phyloP scores from a whole-genome alignment of 2,329 filamentous ascomycete species.

The Alternaria ethzedia region DNA sequence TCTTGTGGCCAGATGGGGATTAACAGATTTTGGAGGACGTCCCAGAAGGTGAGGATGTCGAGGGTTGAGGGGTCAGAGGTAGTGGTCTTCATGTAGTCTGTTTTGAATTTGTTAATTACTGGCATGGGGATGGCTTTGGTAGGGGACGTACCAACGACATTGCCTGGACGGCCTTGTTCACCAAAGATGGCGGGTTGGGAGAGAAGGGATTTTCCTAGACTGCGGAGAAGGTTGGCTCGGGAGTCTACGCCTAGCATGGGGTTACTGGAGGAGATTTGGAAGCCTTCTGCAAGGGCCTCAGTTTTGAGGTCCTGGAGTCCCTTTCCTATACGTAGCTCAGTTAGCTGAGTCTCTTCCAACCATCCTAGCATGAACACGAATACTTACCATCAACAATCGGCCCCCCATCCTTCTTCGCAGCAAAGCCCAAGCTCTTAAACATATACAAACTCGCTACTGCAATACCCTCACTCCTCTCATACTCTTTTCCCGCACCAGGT shows the following conservation, averaged over 20 bases:
- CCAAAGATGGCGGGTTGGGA: constrained; percentile 80
- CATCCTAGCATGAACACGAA: constrained; percentile 30
- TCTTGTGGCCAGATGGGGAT: constrained; percentile 86
- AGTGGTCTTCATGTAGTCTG: constrained; percentile 24
- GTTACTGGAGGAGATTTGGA: constrained; percentile 82
- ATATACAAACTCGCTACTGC: constrained; percentile 81
- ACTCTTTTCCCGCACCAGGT: constrained; percentile 78
- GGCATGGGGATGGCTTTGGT: neutral
- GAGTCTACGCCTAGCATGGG: constrained; percentile 79
- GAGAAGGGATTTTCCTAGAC: constrained; percentile 75
- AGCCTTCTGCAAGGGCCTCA: constrained; percentile 73
- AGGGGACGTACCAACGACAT: constrained; percentile 78
- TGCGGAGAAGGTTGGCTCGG: constrained; percentile 75
- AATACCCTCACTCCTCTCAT: constrained; percentile 84
- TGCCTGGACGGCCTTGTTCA: constrained; percentile 79
- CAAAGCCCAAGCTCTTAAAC: constrained; percentile 85
- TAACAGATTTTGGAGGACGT: constrained; percentile 83
- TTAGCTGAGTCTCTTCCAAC: neutral
- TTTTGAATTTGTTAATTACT: neutral
- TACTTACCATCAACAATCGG: constrained; percentile 73
- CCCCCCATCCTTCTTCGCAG: constrained; percentile 74
- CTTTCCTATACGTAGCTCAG: constrained; percentile 37
- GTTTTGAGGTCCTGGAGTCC: constrained; percentile 76
- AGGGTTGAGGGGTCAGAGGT: constrained; percentile 23
- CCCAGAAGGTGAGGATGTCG: constrained; percentile 89